phyloP scores from a whole-genome alignment of 176 grass and related monocot species.

The Olyra latifolia region DNA sequence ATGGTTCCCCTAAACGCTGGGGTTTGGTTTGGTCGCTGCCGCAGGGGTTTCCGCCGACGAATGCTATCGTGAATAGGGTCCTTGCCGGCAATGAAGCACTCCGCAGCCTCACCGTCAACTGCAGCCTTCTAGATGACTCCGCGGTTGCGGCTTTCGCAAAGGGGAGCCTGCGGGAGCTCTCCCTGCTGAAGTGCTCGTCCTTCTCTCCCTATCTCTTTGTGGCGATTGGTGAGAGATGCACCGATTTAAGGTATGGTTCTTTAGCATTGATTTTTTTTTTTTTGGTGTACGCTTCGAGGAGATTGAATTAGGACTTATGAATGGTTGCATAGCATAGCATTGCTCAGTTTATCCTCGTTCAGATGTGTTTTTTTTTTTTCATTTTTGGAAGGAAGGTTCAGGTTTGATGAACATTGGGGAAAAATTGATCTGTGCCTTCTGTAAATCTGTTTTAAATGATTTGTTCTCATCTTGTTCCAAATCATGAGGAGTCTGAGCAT shows the following conservation, averaged over 20 bases:
- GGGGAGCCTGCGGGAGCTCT: conserved; percentile 63
- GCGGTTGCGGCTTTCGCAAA: conserved; percentile 58
- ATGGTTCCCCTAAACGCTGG: conserved; percentile 30
- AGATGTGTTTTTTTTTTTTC: not conserved
- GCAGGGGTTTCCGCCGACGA: conserved; percentile 63
- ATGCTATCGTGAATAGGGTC: conserved; percentile 52
- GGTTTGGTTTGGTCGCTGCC: conserved; percentile 14
- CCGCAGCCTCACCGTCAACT: conserved; percentile 61
- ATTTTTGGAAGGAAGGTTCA: not conserved
- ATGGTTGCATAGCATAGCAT: not conserved
- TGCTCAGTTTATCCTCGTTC: conserved; percentile 1
- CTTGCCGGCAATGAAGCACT: conserved; percentile 56
- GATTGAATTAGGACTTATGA: not conserved
- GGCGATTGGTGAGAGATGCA: conserved; percentile 55
- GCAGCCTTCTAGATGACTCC: conserved; percentile 68
- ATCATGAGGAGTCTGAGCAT: not conserved
- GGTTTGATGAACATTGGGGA: not conserved
- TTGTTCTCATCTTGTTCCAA: not conserved
- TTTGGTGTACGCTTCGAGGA: not conserved
- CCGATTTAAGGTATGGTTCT: conserved; percentile 60
- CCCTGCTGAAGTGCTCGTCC: conserved; percentile 63
- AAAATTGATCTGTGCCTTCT: not conserved
- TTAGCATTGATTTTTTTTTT: not conserved
- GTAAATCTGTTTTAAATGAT: not conserved
- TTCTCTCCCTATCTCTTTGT: conserved; percentile 63